Evolutionary conservation across 148 eudicot species (phyloP), one percentile per base, ranked within the genome.

Genomic region (Drosera capensis): DNA sequence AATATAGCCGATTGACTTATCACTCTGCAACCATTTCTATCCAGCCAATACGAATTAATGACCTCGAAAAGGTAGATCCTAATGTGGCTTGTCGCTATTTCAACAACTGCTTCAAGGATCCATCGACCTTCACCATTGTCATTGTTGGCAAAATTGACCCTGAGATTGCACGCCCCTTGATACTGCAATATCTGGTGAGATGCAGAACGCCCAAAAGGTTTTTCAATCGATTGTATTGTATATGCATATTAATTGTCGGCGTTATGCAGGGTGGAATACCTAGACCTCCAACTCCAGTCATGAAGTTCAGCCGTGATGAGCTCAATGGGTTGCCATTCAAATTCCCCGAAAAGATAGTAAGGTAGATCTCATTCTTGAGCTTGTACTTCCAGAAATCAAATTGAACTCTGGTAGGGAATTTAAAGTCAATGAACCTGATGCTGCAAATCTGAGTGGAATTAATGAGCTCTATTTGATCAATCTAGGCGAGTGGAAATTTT

Each of bases 81-180:
- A 51, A 68, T 57, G 79, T 63, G 67, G 94, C 88, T 54, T 84
- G 94, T 59, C 77, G 69, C 53, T 84, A 73, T 67, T 84, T 76
- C 51, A 73, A 73, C 63, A 49, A 53, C 16, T 71, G 94, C 55
- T 84, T 79, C 31, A 79, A 76, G 68, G 94, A 84, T 34, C 94
- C 94, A n/a, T 84, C 94, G 17, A 74, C 81, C 37, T 84, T 84
- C 65, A 79, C 79, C 2, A 63, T 77, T 25, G 85, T 73, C 55
- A 73, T 84, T 34, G 81, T 84, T 56, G 94, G 94, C 40, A 79
- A 79, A 62, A 68, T 84, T 64, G 74, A 79, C 59, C 85, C 88
- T 57, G 37, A 71, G 46, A 54, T 65, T 57, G 73, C 83, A 24
- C 42, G 67, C 30, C 85, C 85, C 7, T 47, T 84, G 45, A 74